A percentile compares a stretch with the other conserved stretches of the same genome.
phyloP scores from a whole-genome alignment of 176 grass and related monocot genomes.

The Cenchrus purpureus region DNA sequence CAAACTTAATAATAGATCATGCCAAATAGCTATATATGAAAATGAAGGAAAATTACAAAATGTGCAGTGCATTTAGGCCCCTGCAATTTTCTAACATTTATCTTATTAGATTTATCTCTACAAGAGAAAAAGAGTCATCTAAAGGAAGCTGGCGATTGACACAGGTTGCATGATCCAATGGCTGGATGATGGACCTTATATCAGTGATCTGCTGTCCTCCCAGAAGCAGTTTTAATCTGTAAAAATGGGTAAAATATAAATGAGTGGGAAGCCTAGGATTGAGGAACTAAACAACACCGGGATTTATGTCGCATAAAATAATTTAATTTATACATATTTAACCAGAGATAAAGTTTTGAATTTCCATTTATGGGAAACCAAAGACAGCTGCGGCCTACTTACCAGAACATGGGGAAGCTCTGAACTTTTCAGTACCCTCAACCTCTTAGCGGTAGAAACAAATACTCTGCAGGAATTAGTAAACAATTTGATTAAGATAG shows the following conservation, averaged over 20 bases:
- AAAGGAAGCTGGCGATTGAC: slow-evolving; percentile 10
- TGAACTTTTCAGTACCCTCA: slow-evolving; percentile 81
- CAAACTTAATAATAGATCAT: slow-evolving; percentile 33
- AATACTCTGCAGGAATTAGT: slow-evolving; percentile 59
- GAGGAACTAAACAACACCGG: background rate
- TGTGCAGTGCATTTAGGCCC: slow-evolving; percentile 1
- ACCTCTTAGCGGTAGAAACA: slow-evolving; percentile 61
- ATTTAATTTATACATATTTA: background rate
- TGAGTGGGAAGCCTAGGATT: slow-evolving; percentile 3
- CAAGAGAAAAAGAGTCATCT: slow-evolving; percentile 35
- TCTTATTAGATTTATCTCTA: slow-evolving; percentile 42
- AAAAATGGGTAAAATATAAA: background rate
- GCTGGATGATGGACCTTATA: background rate
- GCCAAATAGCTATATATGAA: slow-evolving; percentile 14
- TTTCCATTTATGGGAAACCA: background rate
- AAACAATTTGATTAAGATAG: slow-evolving; percentile 16
- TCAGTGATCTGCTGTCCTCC: slow-evolving; percentile 23
- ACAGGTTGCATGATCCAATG: slow-evolving; percentile 1
- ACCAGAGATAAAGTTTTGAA: background rate
- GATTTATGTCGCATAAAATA: background rate
- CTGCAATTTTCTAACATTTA: slow-evolving; percentile 19
- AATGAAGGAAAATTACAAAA: slow-evolving; percentile 47
- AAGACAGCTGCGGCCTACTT: slow-evolving; percentile 2
- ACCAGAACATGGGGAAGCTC: slow-evolving; percentile 57
- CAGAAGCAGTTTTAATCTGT: slow-evolving; percentile 33